phyloP scores from a whole-genome alignment of 1,139 yeast genomes.

The Pneumocystis wakefieldiae region DNA sequence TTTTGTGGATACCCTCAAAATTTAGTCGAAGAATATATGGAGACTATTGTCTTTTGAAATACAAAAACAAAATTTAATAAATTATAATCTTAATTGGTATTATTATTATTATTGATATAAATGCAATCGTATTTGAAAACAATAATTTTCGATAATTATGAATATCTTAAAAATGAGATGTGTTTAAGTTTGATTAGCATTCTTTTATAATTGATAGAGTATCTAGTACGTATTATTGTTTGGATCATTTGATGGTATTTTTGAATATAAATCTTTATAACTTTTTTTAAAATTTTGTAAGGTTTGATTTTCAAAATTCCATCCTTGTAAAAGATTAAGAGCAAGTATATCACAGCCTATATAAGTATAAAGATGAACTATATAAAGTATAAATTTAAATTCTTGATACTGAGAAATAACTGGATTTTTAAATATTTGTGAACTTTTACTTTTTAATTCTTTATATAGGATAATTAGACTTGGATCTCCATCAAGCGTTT shows the following conservation, averaged over 20 bases:
- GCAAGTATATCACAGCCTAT: conserved; percentile 88
- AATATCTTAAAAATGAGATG: neutral
- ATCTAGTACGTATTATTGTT: neutral
- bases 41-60: neutral
- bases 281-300: neutral
- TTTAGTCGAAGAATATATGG: neutral
- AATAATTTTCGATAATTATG: neutral
- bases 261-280: neutral
- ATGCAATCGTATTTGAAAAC: neutral
- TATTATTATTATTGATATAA: neutral
- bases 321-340: conserved; percentile 43
- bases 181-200: neutral
- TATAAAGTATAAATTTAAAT: conserved; percentile 44
- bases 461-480: conserved; percentile 54
- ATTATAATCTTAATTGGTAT: neutral
- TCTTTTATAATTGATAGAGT: neutral
- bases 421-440: conserved; percentile 31
- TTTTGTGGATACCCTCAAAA: neutral
- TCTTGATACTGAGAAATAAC: conserved; percentile 39
- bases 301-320: conserved; percentile 38
- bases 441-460: conserved; percentile 39
- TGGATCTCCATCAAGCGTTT: conserved; percentile 56
- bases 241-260: neutral
- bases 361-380: conserved; percentile 52
- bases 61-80: neutral